Conservation (phyloP, 73 alveolate species). For the Uronychia binucleata region DNA sequence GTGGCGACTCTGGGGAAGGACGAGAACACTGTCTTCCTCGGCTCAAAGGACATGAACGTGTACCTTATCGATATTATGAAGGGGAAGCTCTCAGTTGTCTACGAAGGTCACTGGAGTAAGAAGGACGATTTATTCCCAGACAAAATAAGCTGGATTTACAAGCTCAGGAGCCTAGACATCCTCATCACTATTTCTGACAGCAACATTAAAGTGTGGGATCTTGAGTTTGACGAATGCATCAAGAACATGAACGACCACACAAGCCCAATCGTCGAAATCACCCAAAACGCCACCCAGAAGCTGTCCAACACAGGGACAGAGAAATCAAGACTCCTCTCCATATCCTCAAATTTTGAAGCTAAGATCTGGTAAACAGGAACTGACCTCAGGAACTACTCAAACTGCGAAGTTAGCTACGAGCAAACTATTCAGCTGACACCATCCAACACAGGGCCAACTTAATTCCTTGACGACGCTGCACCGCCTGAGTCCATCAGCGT, state of each 20-base stretch:
- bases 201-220: conserved; percentile 73
- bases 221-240: conserved; percentile 67
- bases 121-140: conserved; percentile 3
- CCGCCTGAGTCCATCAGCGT: not conserved
- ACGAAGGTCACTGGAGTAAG: conserved; percentile 76
- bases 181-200: conserved; percentile 57
- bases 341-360: conserved; percentile 46
- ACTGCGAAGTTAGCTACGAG: conserved; percentile 37
- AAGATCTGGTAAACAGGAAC: conserved; percentile 6
- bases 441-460: too few relatives aligned
- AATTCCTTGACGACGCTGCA: too few relatives aligned
- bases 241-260: conserved; percentile 65
- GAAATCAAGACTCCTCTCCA: conserved; percentile 40
- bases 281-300: conserved; percentile 16
- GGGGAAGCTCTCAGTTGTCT: conserved; percentile 63
- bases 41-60: conserved; percentile 62
- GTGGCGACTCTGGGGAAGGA: conserved; percentile 53
- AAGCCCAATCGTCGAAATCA: conserved; percentile 35
- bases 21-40: conserved; percentile 49
- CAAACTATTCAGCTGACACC: conserved; percentile 18
- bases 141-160: conserved; percentile 37
- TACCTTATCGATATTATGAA: conserved; percentile 39
- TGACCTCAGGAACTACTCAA: conserved; percentile 43
- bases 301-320: conserved; percentile 25
- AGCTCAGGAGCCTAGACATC: conserved; percentile 40